Evolutionary conservation across 2,329 filamentous ascomycete species (phyloP), one percentile per base, ranked within the genome.

Genomic region (Claviceps quebecensis): DNA sequence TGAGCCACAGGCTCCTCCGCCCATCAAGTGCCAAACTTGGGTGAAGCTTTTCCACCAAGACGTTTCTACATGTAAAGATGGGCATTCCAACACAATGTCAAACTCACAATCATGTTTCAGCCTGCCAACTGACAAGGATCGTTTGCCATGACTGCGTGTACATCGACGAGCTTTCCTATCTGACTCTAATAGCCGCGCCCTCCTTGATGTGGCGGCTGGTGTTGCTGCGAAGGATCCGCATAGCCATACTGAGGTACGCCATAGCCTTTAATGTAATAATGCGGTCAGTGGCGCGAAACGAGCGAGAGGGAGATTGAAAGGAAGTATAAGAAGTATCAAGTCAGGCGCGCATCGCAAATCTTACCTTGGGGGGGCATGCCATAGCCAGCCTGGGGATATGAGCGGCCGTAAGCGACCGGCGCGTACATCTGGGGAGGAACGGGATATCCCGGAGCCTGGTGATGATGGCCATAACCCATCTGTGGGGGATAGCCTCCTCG

Each of bases 401-500:
- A 67, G 16, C 68, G 65, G 22, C 66, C 67, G 55, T 70, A 71
- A 3, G 57, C 59, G 54, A 63, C 59, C 14, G 63, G 65, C 19
- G 59, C 58, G 38, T 69, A 69, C 64, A 69, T 68, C 58, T 66
- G 66, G 46, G 65, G 67, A 22, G 52, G 59, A 49, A 63, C 60
- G 45, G 55, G 56, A 51, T 69, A 70, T 19, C 62, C 64, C 60
- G 61, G 64, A 62, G 65, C 67, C 56, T 70, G 64, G 19, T 62
- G 67, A 22, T 59, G 64, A 52, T 58, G 60, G 45, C 65, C 67
- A 48, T 70, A 71, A 9, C 56, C 59, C 56, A 63, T 61, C 37
- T 64, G 70, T 29, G 66, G 66, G 40, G 68, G 69, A 55, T 76
- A 78, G 47, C 70, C 68, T 55, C 70, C 70, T 49, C 71, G 67